Percentiles rank a stretch among this genome's conserved stretches.
Evolutionary conservation across 2,329 filamentous ascomycete genomes (phyloP).

Genomic region (Fusarium palustre): DNA sequence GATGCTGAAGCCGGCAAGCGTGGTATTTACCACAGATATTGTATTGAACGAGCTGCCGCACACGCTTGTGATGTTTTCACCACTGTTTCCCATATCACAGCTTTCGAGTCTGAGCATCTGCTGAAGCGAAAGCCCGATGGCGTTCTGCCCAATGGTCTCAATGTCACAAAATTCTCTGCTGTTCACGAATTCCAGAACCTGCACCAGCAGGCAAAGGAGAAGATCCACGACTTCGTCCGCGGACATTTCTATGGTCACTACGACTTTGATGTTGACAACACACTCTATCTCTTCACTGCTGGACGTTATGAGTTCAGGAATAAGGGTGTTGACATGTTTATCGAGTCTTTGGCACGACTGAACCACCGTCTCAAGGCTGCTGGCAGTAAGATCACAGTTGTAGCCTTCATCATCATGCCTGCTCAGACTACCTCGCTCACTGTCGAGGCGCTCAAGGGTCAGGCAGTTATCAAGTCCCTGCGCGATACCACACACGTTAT

Average conservation of each 20-base stretch:
- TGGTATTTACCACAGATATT: constrained; percentile 98
- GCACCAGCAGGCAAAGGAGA: constrained; percentile 95
- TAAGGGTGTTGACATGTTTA: constrained; percentile 99
- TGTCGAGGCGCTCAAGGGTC: constrained; percentile 94
- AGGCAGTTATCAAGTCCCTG: constrained; percentile 96
- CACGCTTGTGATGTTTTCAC: constrained; percentile 97
- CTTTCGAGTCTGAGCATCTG: constrained; percentile 96
- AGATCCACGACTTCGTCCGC: constrained; percentile 97
- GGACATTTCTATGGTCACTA: constrained; percentile 99
- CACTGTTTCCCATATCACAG: constrained; percentile 97
- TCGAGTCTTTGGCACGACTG: constrained; percentile 92
- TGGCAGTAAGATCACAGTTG: constrained; percentile 91
- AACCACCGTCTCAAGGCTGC: constrained; percentile 90
- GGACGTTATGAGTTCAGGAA: constrained; percentile 98
- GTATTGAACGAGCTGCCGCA: constrained; percentile 93
- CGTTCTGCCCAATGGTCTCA: constrained; percentile 94
- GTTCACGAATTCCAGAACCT: constrained; percentile 99
- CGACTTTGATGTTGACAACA: constrained; percentile 96
- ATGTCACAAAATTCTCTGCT: constrained; percentile 96
- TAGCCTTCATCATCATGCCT: constrained; percentile 99
- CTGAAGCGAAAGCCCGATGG: constrained; percentile 98
- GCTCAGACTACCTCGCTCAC: constrained; percentile 95
- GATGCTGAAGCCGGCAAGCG: constrained; percentile 97
- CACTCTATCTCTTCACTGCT: constrained; percentile 96
- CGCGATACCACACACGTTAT: constrained; percentile 94